Conservation (phyloP, 169 alveolate genomes). For the Plasmodium gonderi region DNA sequence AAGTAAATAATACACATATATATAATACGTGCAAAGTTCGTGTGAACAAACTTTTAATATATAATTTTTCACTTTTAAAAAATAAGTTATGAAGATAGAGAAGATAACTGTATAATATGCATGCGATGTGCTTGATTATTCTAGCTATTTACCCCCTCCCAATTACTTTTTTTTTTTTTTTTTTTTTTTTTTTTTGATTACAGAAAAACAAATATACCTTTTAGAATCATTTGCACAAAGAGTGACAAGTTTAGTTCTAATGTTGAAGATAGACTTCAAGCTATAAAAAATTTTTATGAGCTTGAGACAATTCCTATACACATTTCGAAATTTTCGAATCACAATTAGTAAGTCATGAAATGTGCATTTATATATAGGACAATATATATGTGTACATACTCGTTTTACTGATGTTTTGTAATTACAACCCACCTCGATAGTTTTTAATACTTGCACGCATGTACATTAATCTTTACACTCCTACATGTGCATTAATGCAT, state of each 20-base stretch:
- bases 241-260: constrained; percentile 37
- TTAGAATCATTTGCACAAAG: constrained; percentile 59
- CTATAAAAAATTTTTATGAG: constrained; percentile 39
- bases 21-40: background rate
- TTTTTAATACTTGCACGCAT: background rate
- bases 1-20: background rate
- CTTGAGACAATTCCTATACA: constrained; percentile 49
- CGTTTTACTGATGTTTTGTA: no score
- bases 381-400: background rate
- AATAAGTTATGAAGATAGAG: no score
- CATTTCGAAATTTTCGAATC: constrained; percentile 57
- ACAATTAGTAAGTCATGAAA: constrained; percentile 34
- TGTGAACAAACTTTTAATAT: background rate
- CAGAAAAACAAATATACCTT: constrained; percentile 45
- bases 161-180: background rate
- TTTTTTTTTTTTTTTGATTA: background rate
- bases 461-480: background rate
- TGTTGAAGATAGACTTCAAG: constrained; percentile 26
- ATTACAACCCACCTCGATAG: no score
- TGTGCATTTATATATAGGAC: background rate
- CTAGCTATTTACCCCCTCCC: background rate
- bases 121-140: background rate
- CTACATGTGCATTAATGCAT: background rate
- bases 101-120: no score
- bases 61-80: no score